Base-by-base conservation (phyloP, 2,329 filamentous ascomycete genomes). In the Endothia cerciana region DNA sequence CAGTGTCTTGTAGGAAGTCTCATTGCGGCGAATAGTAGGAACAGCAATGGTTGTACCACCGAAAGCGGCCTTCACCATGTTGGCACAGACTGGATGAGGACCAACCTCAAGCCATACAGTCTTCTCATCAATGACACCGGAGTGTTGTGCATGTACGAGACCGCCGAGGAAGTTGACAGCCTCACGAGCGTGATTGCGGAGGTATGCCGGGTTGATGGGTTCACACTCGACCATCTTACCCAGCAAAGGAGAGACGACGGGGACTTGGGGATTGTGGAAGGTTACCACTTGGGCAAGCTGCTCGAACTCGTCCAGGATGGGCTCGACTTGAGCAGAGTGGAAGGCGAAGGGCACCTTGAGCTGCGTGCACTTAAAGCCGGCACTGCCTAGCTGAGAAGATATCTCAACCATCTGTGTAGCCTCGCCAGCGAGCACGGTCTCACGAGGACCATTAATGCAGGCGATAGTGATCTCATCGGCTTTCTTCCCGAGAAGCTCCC, bases 361-460 rank as follows among this genome's bases (percentile, higher is more conserved):
- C 56, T 76, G 77, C 0, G 80, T 81, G 68, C 73, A 82, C 77
- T 77, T 85, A 77, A 73, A 73, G 67, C 72, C 78, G 15, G 68
- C 73, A 36, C 49, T 72, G 47, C 69, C 69, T 25, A 79, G 72
- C 64, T 73, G 69, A 47, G 72, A 67, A 10, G 83, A 81, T 19
- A 88, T 79, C 4, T 79, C 74, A 3, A 76, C 72, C 47, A 86
- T 78, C 62, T 82, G 76, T 1, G 72, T 71, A 0, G 78, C 77
- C 11, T 74, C 72, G 11, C 83, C 84, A 28, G 79, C 80, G n/a
- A 95, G 81, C 1, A 95, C 92, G 11, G 89, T 93, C 74, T 93
- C 91, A 60, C 87, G 82, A 0, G 89, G 88, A 0, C 89, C 87
- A 71, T 96, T 96, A 74, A 93, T 85, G 79, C 92, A 95, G 19